Evolutionary conservation across 352 stramenopile species (phyloP).

Genomic region (Elongisporangium undulatum): DNA sequence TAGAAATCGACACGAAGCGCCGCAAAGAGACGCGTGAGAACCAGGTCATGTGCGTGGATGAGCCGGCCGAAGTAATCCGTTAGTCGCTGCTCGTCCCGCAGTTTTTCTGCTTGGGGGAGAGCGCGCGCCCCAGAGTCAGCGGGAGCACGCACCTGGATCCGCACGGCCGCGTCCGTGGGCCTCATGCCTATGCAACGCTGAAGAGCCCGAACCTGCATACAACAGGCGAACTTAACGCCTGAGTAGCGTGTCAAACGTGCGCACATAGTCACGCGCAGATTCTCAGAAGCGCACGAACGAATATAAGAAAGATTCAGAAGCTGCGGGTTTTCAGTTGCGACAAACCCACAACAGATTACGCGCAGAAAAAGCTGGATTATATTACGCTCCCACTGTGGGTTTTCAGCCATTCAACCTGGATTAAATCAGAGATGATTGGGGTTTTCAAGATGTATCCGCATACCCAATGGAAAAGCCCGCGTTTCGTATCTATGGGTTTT

Average conservation of each 20-base stretch:
- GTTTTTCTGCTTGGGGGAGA: background rate
- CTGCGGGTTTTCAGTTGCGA: too few species aligned
- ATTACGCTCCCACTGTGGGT: background rate
- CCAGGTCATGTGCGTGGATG: background rate
- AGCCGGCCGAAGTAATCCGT: background rate
- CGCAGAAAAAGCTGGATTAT: background rate
- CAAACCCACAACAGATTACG: background rate
- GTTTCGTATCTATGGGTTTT: background rate
- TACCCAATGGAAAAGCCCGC: background rate
- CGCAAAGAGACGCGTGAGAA: background rate
- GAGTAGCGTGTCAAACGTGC: background rate
- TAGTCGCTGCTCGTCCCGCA: background rate
- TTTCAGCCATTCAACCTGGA: background rate
- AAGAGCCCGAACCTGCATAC: background rate
- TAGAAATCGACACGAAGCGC: slow-evolving; percentile 8
- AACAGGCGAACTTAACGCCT: background rate
- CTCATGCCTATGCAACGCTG: background rate
- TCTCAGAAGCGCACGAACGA: background rate
- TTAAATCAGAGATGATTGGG: background rate
- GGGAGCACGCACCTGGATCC: background rate
- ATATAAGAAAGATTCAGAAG: background rate
- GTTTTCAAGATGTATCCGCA: background rate
- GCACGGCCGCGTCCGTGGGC: background rate
- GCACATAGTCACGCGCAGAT: background rate
- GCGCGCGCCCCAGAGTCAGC: background rate